A percentile compares a stretch with the other conserved stretches of the same genome.
These are phyloP conservation scores for Talinum fruticosum DNA, from an alignment of 148 eudicot species.

Conservation along the genomic window DNA sequence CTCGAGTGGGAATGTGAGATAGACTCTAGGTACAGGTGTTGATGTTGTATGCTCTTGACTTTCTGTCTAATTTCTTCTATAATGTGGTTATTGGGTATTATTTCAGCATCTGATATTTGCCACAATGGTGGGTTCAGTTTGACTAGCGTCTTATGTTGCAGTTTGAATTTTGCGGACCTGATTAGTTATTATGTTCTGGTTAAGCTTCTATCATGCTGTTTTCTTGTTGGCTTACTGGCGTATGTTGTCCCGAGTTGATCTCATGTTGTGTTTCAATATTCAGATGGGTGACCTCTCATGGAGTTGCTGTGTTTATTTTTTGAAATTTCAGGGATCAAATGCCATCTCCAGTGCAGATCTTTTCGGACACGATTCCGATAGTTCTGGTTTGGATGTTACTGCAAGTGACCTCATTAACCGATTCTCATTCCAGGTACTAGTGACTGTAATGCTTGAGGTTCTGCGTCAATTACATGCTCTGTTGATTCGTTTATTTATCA, in stretches of 20 bases:
- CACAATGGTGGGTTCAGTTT: background rate
- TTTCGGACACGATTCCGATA: slow-evolving; percentile 56
- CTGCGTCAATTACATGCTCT: background rate
- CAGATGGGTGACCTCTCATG: background rate
- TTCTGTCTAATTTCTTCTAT: background rate
- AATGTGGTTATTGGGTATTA: no score
- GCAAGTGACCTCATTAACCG: slow-evolving; percentile 87
- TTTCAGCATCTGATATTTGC: background rate
- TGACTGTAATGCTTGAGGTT: background rate
- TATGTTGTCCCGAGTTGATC: background rate
- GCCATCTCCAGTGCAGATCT: slow-evolving; percentile 97
- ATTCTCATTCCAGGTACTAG: slow-evolving; percentile 77
- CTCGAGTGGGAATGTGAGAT: no score
- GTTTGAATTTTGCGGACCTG: background rate
- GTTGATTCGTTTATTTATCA: background rate
- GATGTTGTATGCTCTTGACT: background rate
- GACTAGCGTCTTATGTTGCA: background rate
- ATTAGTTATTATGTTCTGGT: background rate
- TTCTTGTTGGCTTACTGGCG: background rate
- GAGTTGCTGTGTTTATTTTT: background rate
- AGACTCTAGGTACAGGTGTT: no score
- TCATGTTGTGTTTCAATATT: background rate
- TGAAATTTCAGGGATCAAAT: slow-evolving; percentile 63
- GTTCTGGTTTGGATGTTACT: slow-evolving; percentile 49
- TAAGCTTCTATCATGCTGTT: background rate